A percentile compares a stretch with the other conserved stretches of the same genome.
Evolutionary conservation across 768 basidiomycete genomes (phyloP).

Genomic region (Tylopilus rubrobrunneus): DNA sequence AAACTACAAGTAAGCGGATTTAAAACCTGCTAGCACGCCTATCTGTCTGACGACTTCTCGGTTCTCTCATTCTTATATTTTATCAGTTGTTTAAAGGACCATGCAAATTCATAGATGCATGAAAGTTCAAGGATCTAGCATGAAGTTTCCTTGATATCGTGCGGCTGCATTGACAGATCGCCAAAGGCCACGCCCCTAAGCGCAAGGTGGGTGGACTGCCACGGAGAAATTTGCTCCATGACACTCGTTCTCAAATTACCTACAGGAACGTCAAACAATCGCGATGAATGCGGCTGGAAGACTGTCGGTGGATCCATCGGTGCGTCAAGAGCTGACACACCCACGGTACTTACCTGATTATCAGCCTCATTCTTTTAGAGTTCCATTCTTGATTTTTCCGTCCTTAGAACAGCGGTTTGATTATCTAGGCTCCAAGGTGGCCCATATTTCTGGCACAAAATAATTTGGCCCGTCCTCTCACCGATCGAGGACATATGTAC

Average conservation of each 20-base stretch:
- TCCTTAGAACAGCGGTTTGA: not conserved
- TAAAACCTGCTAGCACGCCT: too few relatives aligned
- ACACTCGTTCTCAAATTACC: not conserved
- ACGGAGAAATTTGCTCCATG: not conserved
- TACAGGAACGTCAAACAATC: not conserved
- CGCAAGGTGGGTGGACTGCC: not conserved
- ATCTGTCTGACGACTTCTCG: not conserved
- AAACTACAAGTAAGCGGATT: not conserved
- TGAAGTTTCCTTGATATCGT: too few relatives aligned
- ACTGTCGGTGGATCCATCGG: not conserved
- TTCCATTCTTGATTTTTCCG: conserved; percentile 7
- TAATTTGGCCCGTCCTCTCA: not conserved
- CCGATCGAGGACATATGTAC: not conserved
- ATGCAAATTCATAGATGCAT: too few relatives aligned
- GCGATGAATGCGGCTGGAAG: conserved; percentile 3
- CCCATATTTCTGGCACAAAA: not conserved
- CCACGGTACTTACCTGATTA: not conserved
- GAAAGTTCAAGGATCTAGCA: too few relatives aligned
- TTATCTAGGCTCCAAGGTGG: conserved; percentile 1
- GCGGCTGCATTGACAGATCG: too few relatives aligned
- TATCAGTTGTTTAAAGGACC: too few relatives aligned
- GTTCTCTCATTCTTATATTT: not conserved
- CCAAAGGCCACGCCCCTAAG: too few relatives aligned
- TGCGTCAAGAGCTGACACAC: not conserved
- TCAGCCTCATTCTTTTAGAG: conserved; percentile 2